These are phyloP conservation scores for Linum trigynum DNA, from an alignment of 345 rosid species.

Conservation along the genomic window DNA sequence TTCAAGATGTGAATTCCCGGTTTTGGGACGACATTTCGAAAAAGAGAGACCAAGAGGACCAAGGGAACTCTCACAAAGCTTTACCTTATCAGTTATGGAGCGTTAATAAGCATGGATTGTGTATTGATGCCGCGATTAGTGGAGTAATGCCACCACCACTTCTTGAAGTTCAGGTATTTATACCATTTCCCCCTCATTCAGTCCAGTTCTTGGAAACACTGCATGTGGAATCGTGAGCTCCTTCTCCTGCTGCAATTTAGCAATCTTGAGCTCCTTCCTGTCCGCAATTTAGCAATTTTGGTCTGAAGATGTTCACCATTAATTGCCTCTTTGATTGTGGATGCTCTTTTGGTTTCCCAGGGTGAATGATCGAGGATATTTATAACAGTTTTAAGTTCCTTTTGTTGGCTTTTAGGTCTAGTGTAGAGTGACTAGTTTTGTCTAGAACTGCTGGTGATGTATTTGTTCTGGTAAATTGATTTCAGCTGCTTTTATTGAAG, in stretches of 20 bases:
- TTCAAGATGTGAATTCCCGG: constrained; percentile 42
- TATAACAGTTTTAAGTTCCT: not conserved
- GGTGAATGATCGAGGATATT: not conserved
- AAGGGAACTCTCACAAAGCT: constrained; percentile 31
- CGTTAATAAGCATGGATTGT: constrained; percentile 66
- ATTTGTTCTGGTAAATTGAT: constrained; percentile 48
- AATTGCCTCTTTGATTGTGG: not conserved
- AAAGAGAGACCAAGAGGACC: constrained; percentile 35
- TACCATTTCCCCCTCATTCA: constrained; percentile 4
- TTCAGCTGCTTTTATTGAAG: constrained; percentile 91
- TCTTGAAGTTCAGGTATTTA: constrained; percentile 71
- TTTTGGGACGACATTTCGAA: constrained; percentile 68
- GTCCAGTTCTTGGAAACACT: not conserved
- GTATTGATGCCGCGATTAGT: constrained; percentile 81
- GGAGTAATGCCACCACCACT: constrained; percentile 93
- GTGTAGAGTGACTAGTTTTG: not conserved
- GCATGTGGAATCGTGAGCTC: not conserved
- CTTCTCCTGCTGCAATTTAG: not conserved
- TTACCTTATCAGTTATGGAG: constrained; percentile 85
- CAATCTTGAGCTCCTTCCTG: not conserved
- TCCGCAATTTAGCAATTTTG: not conserved
- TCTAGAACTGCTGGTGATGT: constrained; percentile 14
- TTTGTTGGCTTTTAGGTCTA: not conserved
- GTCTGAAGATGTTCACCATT: not conserved
- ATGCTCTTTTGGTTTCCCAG: not conserved